phyloP scores from a whole-genome alignment of 2,329 filamentous ascomycete genomes.

The Colletotrichum cuscutae region DNA sequence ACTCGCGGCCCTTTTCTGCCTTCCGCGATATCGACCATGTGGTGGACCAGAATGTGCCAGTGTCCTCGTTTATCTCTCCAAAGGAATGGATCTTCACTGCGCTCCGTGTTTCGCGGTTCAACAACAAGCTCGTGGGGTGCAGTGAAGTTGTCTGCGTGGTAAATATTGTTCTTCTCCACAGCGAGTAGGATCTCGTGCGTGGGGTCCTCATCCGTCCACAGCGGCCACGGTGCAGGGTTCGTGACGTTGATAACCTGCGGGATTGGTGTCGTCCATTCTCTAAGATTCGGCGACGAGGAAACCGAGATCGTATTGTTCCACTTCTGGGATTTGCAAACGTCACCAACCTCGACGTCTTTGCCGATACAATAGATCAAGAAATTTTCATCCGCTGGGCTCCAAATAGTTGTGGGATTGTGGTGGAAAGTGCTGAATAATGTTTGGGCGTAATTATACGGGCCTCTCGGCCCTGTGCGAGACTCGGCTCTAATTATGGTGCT shows the following conservation, averaged over 20 bases:
- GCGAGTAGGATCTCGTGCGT: slow-evolving; percentile 45
- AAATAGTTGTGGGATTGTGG: slow-evolving; percentile 58
- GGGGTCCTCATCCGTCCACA: slow-evolving; percentile 43
- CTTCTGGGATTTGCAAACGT: slow-evolving; percentile 27
- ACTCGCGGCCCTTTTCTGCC: slow-evolving; percentile 43
- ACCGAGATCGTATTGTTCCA: slow-evolving; percentile 42
- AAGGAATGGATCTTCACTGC: slow-evolving; percentile 45
- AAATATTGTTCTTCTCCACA: slow-evolving; percentile 50
- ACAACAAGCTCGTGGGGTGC: slow-evolving; percentile 44
- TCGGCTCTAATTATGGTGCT: slow-evolving; percentile 57
- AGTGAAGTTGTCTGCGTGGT: slow-evolving; percentile 40
- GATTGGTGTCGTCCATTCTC: slow-evolving; percentile 16
- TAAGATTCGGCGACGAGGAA: slow-evolving; percentile 12
- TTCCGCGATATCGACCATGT: slow-evolving; percentile 42
- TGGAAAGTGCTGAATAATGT: slow-evolving; percentile 53
- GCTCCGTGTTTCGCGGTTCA: slow-evolving; percentile 27
- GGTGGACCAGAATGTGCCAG: slow-evolving; percentile 46
- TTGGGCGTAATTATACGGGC: slow-evolving; percentile 54
- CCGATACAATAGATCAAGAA: slow-evolving; percentile 60
- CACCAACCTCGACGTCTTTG: slow-evolving; percentile 38
- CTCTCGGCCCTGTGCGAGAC: slow-evolving; percentile 52
- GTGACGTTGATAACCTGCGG: slow-evolving; percentile 43
- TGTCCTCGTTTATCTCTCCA: slow-evolving; percentile 47
- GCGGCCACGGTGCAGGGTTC: slow-evolving; percentile 53
- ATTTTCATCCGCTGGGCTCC: slow-evolving; percentile 52